Base-by-base conservation (phyloP, 1,284 basidiomycete species). In the Tremellales sp. region DNA sequence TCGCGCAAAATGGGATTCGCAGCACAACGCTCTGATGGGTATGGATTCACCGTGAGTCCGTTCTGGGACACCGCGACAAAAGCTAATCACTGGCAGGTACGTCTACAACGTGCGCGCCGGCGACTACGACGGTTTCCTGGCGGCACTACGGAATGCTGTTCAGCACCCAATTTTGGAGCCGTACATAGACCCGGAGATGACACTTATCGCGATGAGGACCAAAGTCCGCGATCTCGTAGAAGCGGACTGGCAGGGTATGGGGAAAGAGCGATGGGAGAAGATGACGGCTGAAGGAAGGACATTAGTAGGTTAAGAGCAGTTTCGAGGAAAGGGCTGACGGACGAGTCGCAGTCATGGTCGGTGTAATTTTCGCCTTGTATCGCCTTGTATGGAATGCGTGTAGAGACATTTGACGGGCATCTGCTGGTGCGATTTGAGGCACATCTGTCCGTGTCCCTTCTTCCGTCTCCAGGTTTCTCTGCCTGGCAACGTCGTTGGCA, bases 51-150 rank as follows among this genome's bases (percentile, higher is more conserved):
- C 57, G 38, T 53, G 28, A 48, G 47, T 48, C 1, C 5, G 10
- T 21, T 10, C 12, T 10, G 19, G 35, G 12, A 10, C 18, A 5
- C 5, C 3, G 14, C 3, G 7, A 10, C 14, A 9, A 26, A 3
- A 16, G 16, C 21, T 21, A 13, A 37, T 27, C 19, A 16, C 12
- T 7, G n/a, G 13, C 29, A 44, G 42, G 19, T 40, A 43, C 16
- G 57, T 60, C 26, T 62, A 62, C 46, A 46, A 60, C 26, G 53
- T 60, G 22, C 41, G 43, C 19, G 44, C 49, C 40, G 39, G 40
- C 48, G 51, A 62, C 48, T 49, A 53, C 10, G 40, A 51, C 10
- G 58, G 37, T 19, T 48, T 60, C 16, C 31, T 54, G 2, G 38
- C 21, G 13, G 60, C 60, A 0, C 43, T 62, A 45, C 24, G 47